Evolutionary conservation across 2,329 filamentous ascomycete genomes (phyloP).

Genomic region (Scedosporium aurantiacum): DNA sequence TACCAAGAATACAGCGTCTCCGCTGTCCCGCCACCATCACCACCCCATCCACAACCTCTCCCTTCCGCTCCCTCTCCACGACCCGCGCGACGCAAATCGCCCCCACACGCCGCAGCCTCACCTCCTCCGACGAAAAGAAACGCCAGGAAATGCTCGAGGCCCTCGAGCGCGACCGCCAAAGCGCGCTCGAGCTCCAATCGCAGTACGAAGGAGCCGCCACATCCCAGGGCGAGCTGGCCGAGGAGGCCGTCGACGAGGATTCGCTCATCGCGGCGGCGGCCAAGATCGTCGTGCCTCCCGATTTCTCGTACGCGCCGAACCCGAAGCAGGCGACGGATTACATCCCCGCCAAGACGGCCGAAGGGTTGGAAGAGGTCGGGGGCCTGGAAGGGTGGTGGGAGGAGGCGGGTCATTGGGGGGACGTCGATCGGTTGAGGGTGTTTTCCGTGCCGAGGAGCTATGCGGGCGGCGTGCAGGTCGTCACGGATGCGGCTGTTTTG

Average conservation of each 20-base stretch:
- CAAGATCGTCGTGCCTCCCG: conserved; percentile 8
- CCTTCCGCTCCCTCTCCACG: conserved; percentile 12
- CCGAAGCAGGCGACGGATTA: conserved; percentile 25
- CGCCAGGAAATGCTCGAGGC: conserved; percentile 19
- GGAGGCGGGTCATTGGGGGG: conserved; percentile 37
- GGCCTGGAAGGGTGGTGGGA: conserved; percentile 43
- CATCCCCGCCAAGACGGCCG: conserved; percentile 32
- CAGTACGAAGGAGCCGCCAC: conserved; percentile 8
- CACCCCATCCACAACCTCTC: conserved; percentile 7
- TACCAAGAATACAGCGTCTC: conserved; percentile 26
- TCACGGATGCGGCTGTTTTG: conserved; percentile 31
- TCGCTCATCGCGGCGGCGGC: conserved; percentile 8
- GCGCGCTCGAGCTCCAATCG: conserved; percentile 8
- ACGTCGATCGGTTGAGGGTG: conserved; percentile 30
- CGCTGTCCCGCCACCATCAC: conserved; percentile 17
- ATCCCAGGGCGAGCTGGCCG: conserved; percentile 8
- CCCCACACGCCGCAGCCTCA: conserved; percentile 12
- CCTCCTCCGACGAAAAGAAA: conserved; percentile 13
- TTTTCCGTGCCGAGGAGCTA: conserved; percentile 23
- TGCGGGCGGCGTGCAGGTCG: conserved; percentile 19
- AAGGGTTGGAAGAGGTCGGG: conserved; percentile 36
- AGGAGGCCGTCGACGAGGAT: conserved; percentile 17
- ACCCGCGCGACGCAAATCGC: conserved; percentile 16
- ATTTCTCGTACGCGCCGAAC: conserved; percentile 10
- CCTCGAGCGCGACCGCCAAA: conserved; percentile 26